Base-by-base conservation (phyloP, 352 stramenopile species). In the Aphanomyces cochlioides region DNA sequence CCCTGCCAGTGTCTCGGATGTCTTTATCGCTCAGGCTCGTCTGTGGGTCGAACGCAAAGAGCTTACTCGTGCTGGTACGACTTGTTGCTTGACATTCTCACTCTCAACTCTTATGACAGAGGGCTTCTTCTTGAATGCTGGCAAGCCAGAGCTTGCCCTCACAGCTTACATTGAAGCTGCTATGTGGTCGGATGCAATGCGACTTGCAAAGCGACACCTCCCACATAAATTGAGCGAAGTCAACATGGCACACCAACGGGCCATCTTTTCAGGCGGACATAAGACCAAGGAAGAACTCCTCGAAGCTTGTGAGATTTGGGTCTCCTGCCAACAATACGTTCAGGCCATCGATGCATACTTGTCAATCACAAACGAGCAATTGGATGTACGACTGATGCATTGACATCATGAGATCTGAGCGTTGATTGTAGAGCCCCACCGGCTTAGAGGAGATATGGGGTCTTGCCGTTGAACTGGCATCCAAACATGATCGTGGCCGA, bases 281-380 rank as follows among this genome's bases (percentile, higher is more conserved):
- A 90, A 92, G 73, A 83, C 77, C 53, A 92, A 95, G 67, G 80
- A 92, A 56, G 85, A 94, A 57, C 75, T 95, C 40, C 78, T 95
- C 53, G 85, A 93, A 36, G 88, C 90, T 3, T 96, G 85, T 47
- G 80, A 95, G 69, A 90, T 89, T 69, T 96, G 87, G 79, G 91
- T 97, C 19, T 81, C 92, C 10, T 92, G 78, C 12, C 79, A 93
- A 67, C 85, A 98, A 67, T 98, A 92, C 65, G 82, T 89, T 3
- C 84, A 95, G 58, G 94, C 94, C 21, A 96, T 98, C 53, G 91
- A 98, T 66, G 89, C 89, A 12, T 98, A 98, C 73, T 63, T 98
- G 56, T 90, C 87, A 17, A 87, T 93, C 67, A 85, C 78, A 15
- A 72, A 80, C 10, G 83, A 93, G 21, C 87, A 92, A 48, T 74